Evolutionary conservation across 352 stramenopile genomes (phyloP).

Genomic region (Globisporangium splendens): DNA sequence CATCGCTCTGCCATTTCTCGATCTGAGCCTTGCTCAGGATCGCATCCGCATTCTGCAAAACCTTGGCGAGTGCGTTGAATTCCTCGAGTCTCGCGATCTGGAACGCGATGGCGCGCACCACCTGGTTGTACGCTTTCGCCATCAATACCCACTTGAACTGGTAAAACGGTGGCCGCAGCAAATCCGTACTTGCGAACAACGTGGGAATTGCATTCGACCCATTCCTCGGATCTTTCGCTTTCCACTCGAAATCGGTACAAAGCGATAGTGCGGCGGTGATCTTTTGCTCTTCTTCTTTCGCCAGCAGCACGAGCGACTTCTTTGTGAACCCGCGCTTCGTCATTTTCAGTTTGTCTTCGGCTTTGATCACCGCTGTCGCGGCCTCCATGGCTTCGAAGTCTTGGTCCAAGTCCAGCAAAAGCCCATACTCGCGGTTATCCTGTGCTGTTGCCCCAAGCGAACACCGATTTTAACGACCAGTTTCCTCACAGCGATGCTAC

Average conservation of each 20-base stretch:
- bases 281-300: slow-evolving; percentile 21
- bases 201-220: slow-evolving; percentile 12
- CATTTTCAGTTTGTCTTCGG: slow-evolving; percentile 18
- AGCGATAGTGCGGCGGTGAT: slow-evolving; percentile 7
- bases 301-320: slow-evolving; percentile 18
- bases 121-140: slow-evolving; percentile 45
- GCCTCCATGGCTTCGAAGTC: slow-evolving; percentile 27
- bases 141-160: slow-evolving; percentile 46
- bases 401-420: slow-evolving; percentile 56
- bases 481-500: slow-evolving; percentile 14
- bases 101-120: slow-evolving; percentile 32
- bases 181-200: slow-evolving; percentile 42
- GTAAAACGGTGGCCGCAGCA: slow-evolving; percentile 52
- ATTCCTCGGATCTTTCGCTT: slow-evolving; percentile 2
- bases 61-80: slow-evolving; percentile 49
- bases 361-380: background rate
- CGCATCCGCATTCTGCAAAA: slow-evolving; percentile 41
- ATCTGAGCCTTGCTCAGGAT: slow-evolving; percentile 51
- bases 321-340: slow-evolving; percentile 40
- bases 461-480: slow-evolving; percentile 49
- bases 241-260: slow-evolving; percentile 55
- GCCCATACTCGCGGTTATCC: slow-evolving; percentile 64
- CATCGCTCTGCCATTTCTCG: slow-evolving; percentile 43
- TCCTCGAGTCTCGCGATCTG: slow-evolving; percentile 58
- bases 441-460: slow-evolving; percentile 36